Base-by-base conservation (phyloP, 768 basidiomycete genomes). In the Termitomyces sp. region DNA sequence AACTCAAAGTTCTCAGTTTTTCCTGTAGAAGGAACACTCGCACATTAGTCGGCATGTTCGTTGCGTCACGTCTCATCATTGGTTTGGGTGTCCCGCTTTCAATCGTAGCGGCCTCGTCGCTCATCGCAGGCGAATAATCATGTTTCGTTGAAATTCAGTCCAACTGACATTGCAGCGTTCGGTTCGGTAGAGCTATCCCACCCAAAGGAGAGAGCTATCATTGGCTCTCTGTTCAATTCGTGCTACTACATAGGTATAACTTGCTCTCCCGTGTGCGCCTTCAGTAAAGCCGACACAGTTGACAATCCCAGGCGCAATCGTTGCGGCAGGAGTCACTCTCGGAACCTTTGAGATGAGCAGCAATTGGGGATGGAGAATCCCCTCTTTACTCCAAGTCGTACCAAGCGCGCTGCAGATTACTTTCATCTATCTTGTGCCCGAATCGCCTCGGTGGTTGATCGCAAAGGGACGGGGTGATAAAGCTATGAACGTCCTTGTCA, bases 311-410 rank as follows among this genome's bases (percentile, higher is more conserved):
- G 83, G 83, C 21, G 73, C 82, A 48, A 79, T 85, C 55, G 77
- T 81, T 17, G 82, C 83, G 5, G 81, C 82, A 9, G 80, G 77
- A 3, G 74, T 80, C 2, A 88, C 84, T 0, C 78, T 86, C 26
- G 81, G 81, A 10, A 87, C 87, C 0, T 88, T 87, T 71, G 55
- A 70, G n/a, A 82, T 87, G 74, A 46, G 59, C 1, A 77, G 61
- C 49, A 75, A 81, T 59, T 84, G 83, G 83, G 82, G 79, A 17
- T 87, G 85, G 85, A 75, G 85, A n/a, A 83, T 86, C 28, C 85
- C 84, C 0, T 80, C 83, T 14, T 60, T 81, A 37, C 73, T 85
- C 4, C 85, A 86, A 65, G 60, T 78, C 35, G 64, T 74, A 1
- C 85, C 85, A 2, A 78, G 77, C 56, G 32, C 73, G 8, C 65